A percentile compares a stretch with the other conserved stretches of the same genome.
These are phyloP conservation scores for Suillus subalutaceus DNA, from an alignment of 768 basidiomycete genomes.

Conservation along the genomic window DNA sequence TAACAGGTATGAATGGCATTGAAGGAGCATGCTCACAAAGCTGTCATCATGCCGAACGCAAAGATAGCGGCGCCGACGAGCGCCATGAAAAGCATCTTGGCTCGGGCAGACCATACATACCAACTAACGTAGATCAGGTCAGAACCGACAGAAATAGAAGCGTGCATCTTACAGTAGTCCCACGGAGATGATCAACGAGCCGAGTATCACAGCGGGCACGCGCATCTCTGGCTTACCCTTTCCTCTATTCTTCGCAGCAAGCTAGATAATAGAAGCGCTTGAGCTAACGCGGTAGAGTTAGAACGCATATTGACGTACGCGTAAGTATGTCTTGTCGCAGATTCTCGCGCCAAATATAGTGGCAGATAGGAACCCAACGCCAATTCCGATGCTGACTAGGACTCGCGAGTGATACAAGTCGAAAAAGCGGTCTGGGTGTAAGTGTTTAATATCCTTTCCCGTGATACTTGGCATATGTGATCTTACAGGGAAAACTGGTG, in stretches of 20 bases:
- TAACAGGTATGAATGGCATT: neutral
- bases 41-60: slow-evolving; percentile 65
- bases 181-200: slow-evolving; percentile 68
- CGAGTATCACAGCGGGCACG: slow-evolving; percentile 36
- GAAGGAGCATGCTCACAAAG: slow-evolving; percentile 44
- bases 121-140: slow-evolving; percentile 44
- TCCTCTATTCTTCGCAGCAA: slow-evolving; percentile 59
- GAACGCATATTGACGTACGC: slow-evolving; percentile 36
- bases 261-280: slow-evolving; percentile 30
- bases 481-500: slow-evolving; percentile 50
- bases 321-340: slow-evolving; percentile 48
- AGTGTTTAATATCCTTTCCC: slow-evolving; percentile 12
- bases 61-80: slow-evolving; percentile 63
- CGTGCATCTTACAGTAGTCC: slow-evolving; percentile 60
- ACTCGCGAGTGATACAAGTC: slow-evolving; percentile 48
- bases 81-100: slow-evolving; percentile 72
- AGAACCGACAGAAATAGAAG: neutral
- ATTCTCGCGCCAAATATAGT: slow-evolving; percentile 52
- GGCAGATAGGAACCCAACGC: slow-evolving; percentile 54
- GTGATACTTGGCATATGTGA: neutral
- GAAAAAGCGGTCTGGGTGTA: slow-evolving; percentile 44
- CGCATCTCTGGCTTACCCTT: slow-evolving; percentile 77
- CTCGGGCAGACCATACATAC: slow-evolving; percentile 84
- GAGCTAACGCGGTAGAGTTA: neutral
- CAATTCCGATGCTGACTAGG: slow-evolving; percentile 44